A percentile compares a stretch with the other conserved stretches of the same genome.
Conservation (phyloP, 768 basidiomycete species). For the Agrocybe chaxingu region DNA sequence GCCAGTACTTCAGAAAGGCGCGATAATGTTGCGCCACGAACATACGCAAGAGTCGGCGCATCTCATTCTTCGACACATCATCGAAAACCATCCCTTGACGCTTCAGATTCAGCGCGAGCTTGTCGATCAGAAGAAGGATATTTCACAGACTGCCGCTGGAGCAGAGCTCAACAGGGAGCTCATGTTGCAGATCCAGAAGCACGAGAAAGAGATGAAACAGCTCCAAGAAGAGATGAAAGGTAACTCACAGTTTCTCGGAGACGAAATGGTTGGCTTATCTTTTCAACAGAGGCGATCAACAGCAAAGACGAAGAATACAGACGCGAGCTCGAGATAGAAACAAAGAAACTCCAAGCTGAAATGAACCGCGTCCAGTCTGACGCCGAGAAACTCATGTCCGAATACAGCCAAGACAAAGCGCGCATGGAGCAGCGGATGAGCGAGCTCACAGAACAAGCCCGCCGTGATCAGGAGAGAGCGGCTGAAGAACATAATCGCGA, state of each 20-base stretch:
- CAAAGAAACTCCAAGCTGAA: slow-evolving; percentile 39
- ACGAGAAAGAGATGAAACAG: slow-evolving; percentile 40
- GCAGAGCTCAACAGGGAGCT: slow-evolving; percentile 48
- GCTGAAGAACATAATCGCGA: no score
- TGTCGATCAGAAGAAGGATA: slow-evolving; percentile 44
- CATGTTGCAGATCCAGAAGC: slow-evolving; percentile 38
- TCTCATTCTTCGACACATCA: slow-evolving; percentile 36
- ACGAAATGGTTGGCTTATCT: background rate
- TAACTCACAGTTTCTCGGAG: slow-evolving; percentile 1
- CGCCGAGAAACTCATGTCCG: slow-evolving; percentile 34
- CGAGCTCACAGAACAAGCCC: slow-evolving; percentile 15
- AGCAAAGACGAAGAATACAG: slow-evolving; percentile 45
- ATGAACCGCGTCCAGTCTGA: slow-evolving; percentile 39
- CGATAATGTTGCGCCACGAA: slow-evolving; percentile 37
- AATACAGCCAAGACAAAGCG: slow-evolving; percentile 33
- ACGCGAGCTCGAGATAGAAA: slow-evolving; percentile 41
- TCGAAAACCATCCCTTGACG: slow-evolving; percentile 35
- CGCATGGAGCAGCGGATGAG: slow-evolving; percentile 23
- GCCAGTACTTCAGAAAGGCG: slow-evolving; percentile 44
- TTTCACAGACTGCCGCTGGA: slow-evolving; percentile 51
- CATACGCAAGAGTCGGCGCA: slow-evolving; percentile 35
- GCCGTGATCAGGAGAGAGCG: no score
- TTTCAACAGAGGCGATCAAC: slow-evolving; percentile 29
- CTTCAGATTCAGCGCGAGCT: slow-evolving; percentile 56
- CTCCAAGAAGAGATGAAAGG: slow-evolving; percentile 44